Evolutionary conservation across 495 filamentous ascomycete species (phyloP), one percentile per base, ranked within the genome.

Genomic region (Pyronema omphalodes): DNA sequence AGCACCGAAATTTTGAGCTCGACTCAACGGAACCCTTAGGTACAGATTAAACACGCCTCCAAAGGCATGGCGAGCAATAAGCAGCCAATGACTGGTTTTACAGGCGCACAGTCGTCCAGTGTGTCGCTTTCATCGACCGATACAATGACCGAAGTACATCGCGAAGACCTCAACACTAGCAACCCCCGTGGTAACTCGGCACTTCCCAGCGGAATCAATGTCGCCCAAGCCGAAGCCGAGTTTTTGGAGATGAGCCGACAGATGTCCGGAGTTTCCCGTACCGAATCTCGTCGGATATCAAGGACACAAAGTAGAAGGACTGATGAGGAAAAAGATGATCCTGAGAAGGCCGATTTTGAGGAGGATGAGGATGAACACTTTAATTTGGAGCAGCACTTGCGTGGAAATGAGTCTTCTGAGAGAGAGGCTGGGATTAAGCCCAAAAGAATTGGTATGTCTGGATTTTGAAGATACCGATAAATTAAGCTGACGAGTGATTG

Each of bases 221-320:
- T 93, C 51, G 70, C 75, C 51, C 76, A 73, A 36, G 86, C 86
- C 9, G 80, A 88, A 64, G 75, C 78, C 36, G 82, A 91, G 41
- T 93, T 93, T 57, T 77, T 76, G 7, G 74, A 86, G 56, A 71
- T 93, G 15, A 84, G 76, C 60, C 73, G 77, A 44, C 79, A 89
- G 68, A 71, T 93, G 23, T 81, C 80, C 12, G 75, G 70, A 9
- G 67, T 83, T 35, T 86, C 82, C 9, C 75, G 73, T 35, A 70
- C 71, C 0, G 74, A 72, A 51, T 80, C 66, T 58, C 67, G 52
- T 7, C 54, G 60, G n/a, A 60, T 45, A 17, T 53, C 51, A 36
- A 73, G 51, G 68, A 69, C 14, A 23, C 65, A 52, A 61, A 65
- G 51, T 69, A 76, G 51, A 69, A 64, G 8, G 65, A 5, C 5